Conservation (phyloP, 352 stramenopile genomes). For the Phytophthora melonis region DNA sequence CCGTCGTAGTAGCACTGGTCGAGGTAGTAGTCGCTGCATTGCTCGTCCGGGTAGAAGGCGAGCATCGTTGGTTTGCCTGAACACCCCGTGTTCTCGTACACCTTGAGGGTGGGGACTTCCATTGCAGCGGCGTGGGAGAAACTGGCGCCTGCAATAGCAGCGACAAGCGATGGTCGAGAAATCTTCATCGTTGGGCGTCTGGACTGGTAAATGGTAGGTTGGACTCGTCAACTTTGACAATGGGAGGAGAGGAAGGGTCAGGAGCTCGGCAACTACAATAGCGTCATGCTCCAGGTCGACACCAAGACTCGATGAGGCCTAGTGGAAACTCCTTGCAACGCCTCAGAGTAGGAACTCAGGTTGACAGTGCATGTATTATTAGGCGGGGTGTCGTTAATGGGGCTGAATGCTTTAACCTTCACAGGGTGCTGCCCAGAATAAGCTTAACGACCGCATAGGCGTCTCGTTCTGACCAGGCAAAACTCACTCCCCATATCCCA, state of each 20-base stretch:
- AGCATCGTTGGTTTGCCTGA: background rate
- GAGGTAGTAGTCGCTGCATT: conserved; percentile 3
- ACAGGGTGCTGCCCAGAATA: background rate
- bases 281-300: background rate
- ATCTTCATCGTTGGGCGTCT: background rate
- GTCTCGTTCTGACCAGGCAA: background rate
- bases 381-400: background rate
- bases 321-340: background rate
- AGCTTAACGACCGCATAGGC: background rate
- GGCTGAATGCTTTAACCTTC: background rate
- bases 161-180: background rate
- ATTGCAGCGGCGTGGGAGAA: background rate
- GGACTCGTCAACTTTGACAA: background rate
- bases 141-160: background rate
- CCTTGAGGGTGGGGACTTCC: conserved; percentile 3
- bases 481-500: background rate
- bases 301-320: background rate
- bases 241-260: background rate
- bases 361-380: background rate
- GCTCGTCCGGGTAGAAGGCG: background rate
- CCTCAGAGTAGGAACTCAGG: too few species aligned
- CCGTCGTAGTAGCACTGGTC: conserved; percentile 3
- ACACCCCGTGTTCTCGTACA: conserved; percentile 2
- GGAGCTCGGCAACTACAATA: background rate
- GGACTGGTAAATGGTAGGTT: background rate